These are phyloP conservation scores for Geranium brycei DNA, from an alignment of 345 rosid genomes.

Conservation along the genomic window DNA sequence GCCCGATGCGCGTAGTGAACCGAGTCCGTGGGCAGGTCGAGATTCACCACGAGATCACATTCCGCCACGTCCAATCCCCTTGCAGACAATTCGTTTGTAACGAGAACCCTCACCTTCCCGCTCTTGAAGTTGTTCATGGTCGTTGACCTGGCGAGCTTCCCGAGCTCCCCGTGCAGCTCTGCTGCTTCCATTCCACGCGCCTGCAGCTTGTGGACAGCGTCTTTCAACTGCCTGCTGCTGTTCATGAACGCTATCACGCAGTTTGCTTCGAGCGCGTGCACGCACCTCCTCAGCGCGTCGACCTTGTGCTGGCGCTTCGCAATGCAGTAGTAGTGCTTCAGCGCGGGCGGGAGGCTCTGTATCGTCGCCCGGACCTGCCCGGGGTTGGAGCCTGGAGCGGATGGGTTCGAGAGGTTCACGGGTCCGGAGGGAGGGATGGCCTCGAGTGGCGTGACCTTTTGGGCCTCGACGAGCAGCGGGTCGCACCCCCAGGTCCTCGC, in stretches of 20 bases:
- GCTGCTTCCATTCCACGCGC: conserved; percentile 72
- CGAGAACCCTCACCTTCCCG: conserved; percentile 68
- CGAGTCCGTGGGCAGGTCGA: conserved; percentile 67
- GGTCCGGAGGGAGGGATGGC: conserved; percentile 37
- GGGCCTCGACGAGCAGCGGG: conserved; percentile 78
- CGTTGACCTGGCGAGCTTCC: conserved; percentile 81
- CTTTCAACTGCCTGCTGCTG: conserved; percentile 76
- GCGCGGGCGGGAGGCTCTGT: conserved; percentile 73
- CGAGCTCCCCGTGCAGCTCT: conserved; percentile 90
- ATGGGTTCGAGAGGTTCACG: conserved; percentile 22
- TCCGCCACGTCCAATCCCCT: conserved; percentile 85
- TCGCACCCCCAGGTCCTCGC: conserved; percentile 81
- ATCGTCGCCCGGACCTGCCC: conserved; percentile 39
- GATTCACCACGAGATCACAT: conserved; percentile 83
- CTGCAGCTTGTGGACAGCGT: conserved; percentile 80
- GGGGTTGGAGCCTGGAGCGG: conserved; percentile 25
- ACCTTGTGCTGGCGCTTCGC: conserved; percentile 81
- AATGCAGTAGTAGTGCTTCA: conserved; percentile 66
- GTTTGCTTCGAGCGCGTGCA: conserved; percentile 73
- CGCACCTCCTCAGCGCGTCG: conserved; percentile 67
- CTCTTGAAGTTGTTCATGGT: conserved; percentile 70
- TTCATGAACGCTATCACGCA: conserved; percentile 91
- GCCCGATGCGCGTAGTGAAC: conserved; percentile 85
- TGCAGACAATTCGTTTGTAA: conserved; percentile 90
- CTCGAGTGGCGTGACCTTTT: conserved; percentile 49